Percentiles rank a stretch among this genome's conserved stretches.
These are phyloP conservation scores for Diutina rugosa DNA, from an alignment of 1,139 yeast genomes.

Conservation along the genomic window DNA sequence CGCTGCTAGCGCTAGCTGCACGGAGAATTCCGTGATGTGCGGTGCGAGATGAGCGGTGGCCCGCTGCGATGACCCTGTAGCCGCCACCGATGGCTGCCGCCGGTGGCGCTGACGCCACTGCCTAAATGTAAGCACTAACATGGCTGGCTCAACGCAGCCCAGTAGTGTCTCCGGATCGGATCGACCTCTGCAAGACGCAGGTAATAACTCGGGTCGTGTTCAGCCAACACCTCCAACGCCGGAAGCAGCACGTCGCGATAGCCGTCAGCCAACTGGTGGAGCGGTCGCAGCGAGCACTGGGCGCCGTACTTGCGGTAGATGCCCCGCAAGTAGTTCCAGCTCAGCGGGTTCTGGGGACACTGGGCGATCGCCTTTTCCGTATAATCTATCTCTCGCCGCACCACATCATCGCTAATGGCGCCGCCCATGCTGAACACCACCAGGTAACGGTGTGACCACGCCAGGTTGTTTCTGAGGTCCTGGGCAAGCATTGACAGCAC, in stretches of 20 bases:
- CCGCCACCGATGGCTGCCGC: neutral
- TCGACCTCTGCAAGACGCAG: conserved; percentile 41
- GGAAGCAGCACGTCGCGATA: conserved; percentile 37
- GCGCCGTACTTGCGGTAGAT: conserved; percentile 25
- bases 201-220: conserved; percentile 29
- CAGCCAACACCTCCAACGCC: conserved; percentile 57
- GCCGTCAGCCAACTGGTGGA: conserved; percentile 30
- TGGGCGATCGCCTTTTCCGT: conserved; percentile 30
- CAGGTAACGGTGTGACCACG: conserved; percentile 74
- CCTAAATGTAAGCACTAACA: neutral
- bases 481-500: conserved; percentile 33
- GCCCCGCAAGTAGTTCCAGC: conserved; percentile 77
- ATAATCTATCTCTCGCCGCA: conserved; percentile 12
- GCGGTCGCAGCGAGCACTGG: conserved; percentile 12
- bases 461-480: conserved; percentile 83
- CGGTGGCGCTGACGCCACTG: neutral
- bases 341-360: conserved; percentile 77
- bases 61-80: neutral
- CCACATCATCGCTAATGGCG: conserved; percentile 21
- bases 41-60: neutral
- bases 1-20: neutral
- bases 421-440: conserved; percentile 3
- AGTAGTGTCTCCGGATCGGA: conserved; percentile 55
- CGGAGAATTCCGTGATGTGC: neutral
- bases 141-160: conserved; percentile 26